Conservation (phyloP, 192 early-diverging fungal genomes). For the Pecoramyces ruminantium region DNA sequence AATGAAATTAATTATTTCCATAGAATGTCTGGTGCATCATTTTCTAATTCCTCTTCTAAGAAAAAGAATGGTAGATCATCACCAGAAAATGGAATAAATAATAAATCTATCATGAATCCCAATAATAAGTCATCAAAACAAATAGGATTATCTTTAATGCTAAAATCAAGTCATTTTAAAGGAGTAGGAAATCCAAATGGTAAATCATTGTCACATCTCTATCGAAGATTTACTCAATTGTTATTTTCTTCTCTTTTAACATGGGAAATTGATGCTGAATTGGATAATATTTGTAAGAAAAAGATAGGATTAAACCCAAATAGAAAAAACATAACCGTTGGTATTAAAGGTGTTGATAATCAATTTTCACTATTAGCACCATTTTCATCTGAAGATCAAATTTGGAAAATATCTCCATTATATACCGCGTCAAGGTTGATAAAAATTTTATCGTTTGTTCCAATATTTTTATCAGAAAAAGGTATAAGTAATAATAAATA, state of each 20-base stretch:
- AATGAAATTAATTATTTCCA: conserved; percentile 16
- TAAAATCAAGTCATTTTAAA: background rate
- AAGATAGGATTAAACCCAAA: conserved; percentile 10
- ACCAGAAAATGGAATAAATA: background rate
- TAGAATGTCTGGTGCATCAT: conserved; percentile 9
- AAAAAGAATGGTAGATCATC: background rate
- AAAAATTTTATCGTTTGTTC: conserved; percentile 35
- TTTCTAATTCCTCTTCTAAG: conserved; percentile 4
- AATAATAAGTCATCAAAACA: background rate
- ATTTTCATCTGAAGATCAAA: conserved; percentile 2
- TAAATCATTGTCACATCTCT: conserved; percentile 5
- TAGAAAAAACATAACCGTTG: conserved; percentile 12
- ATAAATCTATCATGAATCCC: conserved; percentile 2
- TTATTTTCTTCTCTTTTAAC: conserved; percentile 18
- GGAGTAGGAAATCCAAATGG: background rate
- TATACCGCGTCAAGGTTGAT: conserved; percentile 49
- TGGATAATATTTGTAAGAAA: conserved; percentile 22
- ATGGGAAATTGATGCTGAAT: conserved; percentile 29
- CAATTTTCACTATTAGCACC: conserved; percentile 46
- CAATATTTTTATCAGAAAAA: conserved; percentile 23
- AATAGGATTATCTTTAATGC: conserved; percentile 1
- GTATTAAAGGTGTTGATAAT: conserved; percentile 44
- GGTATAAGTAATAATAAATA: no score
- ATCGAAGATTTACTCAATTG: conserved; percentile 6
- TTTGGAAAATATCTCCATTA: conserved; percentile 45